Evolutionary conservation across 768 basidiomycete genomes (phyloP).

Genomic region (Coprinopsis marcescibilis): DNA sequence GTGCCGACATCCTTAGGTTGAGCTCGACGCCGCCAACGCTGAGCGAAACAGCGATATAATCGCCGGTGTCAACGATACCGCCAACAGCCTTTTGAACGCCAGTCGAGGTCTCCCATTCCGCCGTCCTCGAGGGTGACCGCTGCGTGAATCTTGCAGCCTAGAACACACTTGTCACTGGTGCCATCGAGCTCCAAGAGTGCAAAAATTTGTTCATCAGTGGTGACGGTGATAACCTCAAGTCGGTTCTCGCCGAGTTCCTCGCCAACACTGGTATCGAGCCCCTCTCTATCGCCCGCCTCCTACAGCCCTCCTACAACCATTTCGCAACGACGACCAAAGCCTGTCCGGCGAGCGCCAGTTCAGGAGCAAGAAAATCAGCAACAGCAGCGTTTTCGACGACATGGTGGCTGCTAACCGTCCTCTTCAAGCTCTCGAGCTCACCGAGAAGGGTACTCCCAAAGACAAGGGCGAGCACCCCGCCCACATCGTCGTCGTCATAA

Average conservation of each 20-base stretch:
- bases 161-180: conserved; percentile 98
- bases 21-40: conserved; percentile 99
- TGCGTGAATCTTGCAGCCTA: conserved; percentile 98
- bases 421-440: conserved; percentile 77
- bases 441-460: conserved; percentile 38
- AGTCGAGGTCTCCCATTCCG: conserved; percentile 93
- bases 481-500: conserved; percentile 95
- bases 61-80: conserved; percentile 92
- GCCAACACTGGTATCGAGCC: conserved; percentile 99
- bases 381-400: conserved; percentile 95
- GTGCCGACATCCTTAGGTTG: conserved; percentile 91
- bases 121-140: conserved; percentile 91
- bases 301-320: conserved; percentile 98
- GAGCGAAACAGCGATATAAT: conserved; percentile 96
- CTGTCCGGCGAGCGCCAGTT: conserved; percentile 88
- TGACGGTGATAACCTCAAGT: conserved; percentile 97
- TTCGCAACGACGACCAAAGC: conserved; percentile 95
- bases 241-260: conserved; percentile 94
- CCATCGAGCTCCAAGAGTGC: conserved; percentile 87
- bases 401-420: conserved; percentile 92
- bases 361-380: conserved; percentile 97
- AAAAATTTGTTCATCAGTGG: conserved; percentile 91
- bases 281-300: conserved; percentile 89
- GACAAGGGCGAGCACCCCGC: conserved; percentile 97
- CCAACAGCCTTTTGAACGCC: conserved; percentile 75